Conservation (phyloP, 2,329 filamentous ascomycete genomes). For the Akanthomyces dipterigenus region DNA sequence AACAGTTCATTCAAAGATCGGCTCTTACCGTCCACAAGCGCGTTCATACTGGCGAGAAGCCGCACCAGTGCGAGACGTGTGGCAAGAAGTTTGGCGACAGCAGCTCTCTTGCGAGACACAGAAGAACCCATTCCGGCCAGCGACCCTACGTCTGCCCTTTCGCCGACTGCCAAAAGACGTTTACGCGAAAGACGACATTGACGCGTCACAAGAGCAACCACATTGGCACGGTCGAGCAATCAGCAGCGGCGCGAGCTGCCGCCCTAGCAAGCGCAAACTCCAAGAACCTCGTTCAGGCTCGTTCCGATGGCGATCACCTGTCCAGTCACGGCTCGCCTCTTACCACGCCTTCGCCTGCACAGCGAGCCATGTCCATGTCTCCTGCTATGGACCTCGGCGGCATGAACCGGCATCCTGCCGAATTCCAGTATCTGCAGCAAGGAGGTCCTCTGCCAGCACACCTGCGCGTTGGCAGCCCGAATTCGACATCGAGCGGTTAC, state of each 20-base stretch:
- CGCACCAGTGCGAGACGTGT: constrained; percentile 94
- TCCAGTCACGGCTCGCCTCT: constrained; percentile 68
- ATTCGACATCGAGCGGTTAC: constrained; percentile 53
- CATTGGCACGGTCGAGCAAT: constrained; percentile 90
- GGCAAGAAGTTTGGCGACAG: constrained; percentile 90
- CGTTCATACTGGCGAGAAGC: constrained; percentile 96
- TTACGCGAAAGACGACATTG: constrained; percentile 88
- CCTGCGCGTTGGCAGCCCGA: constrained; percentile 67
- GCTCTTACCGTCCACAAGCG: constrained; percentile 92
- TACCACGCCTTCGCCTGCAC: constrained; percentile 77
- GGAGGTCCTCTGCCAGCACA: constrained; percentile 77
- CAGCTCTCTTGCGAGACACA: constrained; percentile 85
- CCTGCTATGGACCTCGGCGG: constrained; percentile 67
- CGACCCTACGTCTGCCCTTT: constrained; percentile 96
- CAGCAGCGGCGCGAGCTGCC: constrained; percentile 79
- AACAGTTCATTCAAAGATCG: constrained; percentile 95
- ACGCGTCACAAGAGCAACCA: constrained; percentile 96
- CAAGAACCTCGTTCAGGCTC: constrained; percentile 39
- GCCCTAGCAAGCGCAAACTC: constrained; percentile 54
- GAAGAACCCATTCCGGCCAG: constrained; percentile 91
- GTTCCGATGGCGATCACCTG: constrained; percentile 64
- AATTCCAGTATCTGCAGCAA: constrained; percentile 66
- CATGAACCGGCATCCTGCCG: constrained; percentile 56
- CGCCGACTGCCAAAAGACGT: constrained; percentile 96
- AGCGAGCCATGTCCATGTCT: constrained; percentile 72